Percentiles rank a stretch among this genome's conserved stretches.
phyloP scores from a whole-genome alignment of 148 eudicot genomes.

The Pharnaceum exiguum region DNA sequence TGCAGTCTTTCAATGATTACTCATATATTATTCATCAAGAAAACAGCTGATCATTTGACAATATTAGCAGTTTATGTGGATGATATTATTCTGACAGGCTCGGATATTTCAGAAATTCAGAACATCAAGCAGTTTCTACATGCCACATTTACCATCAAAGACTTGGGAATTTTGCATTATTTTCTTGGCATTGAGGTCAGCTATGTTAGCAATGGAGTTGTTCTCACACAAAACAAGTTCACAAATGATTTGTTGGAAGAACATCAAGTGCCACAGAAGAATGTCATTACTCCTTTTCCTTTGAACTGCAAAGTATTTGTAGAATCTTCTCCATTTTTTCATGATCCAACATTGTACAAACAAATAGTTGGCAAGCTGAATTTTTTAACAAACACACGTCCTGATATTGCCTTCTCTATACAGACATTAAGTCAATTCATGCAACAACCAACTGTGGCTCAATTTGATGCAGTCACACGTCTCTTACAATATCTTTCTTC shows the following conservation, averaged over 20 bases:
- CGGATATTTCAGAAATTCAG: background rate
- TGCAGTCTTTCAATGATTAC: too few relatives aligned
- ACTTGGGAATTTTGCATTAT: too few relatives aligned
- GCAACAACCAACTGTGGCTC: background rate
- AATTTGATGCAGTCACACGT: background rate
- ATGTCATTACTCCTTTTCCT: background rate
- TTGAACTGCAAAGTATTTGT: background rate
- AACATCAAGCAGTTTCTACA: background rate
- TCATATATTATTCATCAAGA: too few relatives aligned
- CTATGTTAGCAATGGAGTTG: background rate
- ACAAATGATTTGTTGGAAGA: background rate
- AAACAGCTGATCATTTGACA: too few relatives aligned
- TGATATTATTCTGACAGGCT: too few relatives aligned
- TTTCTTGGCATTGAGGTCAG: background rate
- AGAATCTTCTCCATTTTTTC: background rate
- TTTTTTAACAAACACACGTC: background rate
- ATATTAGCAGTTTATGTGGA: too few relatives aligned
- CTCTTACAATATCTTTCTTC: background rate
- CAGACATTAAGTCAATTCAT: slow-evolving; percentile 2
- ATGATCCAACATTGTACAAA: background rate
- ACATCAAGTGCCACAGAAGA: background rate
- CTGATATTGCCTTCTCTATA: too few relatives aligned
- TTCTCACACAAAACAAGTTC: background rate
- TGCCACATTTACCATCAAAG: too few relatives aligned
- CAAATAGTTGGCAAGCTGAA: background rate